Base-by-base conservation (phyloP, 148 eudicot genomes). In the Oxyria digyna region DNA sequence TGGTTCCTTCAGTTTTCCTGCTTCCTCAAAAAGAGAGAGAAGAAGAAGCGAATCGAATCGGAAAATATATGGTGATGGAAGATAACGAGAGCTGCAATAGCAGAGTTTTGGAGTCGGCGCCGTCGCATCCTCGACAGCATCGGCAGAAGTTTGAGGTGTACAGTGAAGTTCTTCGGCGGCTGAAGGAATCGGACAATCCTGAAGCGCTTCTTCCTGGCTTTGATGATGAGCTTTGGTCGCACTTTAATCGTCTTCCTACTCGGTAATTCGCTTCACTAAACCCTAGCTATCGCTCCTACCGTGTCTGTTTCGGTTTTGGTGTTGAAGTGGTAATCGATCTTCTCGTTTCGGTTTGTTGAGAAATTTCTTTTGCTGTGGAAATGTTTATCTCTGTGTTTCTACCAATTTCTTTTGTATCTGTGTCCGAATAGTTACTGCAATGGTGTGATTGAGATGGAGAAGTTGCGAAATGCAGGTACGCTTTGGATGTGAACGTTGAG, bases 401-500 rank as follows among this genome's bases (percentile, higher is more conserved):
- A 11, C 5, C 18, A 17, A 6, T 55, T 55, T 11, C 6, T 27
- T 6, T 15, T 11, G 52, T 54, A 54, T n/a, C 37, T 5, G 13
- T 40, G 24, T 0, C 14, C 9, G 26, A 7, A 11, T 54, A 52
- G n/a, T 57, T 38, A 45, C 9, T 37, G 49, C 42, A 12, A 6
- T 38, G 48, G 33, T 5, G 50, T 33, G 46, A 72, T 50, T 3
- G 37, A 38, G 38, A 31, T 55, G 46, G 14, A 15, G 49, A 13
- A 14, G 18, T 63, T 54, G 32, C 11, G 9, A 18, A 41, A 49
- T 83, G 79, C 71, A 94, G 98, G 78, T 94, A 94, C 74, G 97
- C 98, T 23, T 80, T 94, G 84, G 98, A 94, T 82, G 98, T 94
- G 70, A 94, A 90, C 77, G 98, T 84, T 64, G 98, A 90, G 73